Evolutionary conservation across 345 rosid genomes (phyloP).

Genomic region (Gossypium arboreum): DNA sequence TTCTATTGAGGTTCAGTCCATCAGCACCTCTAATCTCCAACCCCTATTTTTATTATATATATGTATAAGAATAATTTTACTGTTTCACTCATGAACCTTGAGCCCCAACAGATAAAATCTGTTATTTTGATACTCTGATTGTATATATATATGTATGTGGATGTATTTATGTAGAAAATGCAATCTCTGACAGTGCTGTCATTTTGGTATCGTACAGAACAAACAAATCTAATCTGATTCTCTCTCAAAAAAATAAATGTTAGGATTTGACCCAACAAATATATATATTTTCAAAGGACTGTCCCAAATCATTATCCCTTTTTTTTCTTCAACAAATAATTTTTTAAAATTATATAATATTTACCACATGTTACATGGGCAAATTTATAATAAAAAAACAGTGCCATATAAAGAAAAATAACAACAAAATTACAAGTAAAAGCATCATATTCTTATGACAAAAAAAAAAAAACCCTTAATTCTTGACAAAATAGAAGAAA

Average conservation of each 20-base stretch:
- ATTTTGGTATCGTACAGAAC: slow-evolving; percentile 12
- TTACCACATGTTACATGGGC: background rate
- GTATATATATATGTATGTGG: background rate
- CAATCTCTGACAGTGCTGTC: slow-evolving; percentile 20
- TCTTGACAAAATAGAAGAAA: background rate
- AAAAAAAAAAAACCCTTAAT: background rate
- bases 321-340: background rate
- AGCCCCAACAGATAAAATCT: background rate
- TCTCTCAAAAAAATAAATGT: background rate
- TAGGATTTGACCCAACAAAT: slow-evolving; percentile 18
- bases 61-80: no score
- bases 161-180: background rate
- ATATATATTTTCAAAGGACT: slow-evolving; percentile 3
- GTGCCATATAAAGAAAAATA: no score
- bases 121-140: background rate
- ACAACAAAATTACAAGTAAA: background rate
- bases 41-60: no score
- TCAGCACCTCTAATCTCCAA: fast-evolving
- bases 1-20: fast-evolving
- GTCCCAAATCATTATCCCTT: background rate
- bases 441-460: background rate
- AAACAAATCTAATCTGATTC: slow-evolving; percentile 12
- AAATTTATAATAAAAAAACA: background rate
- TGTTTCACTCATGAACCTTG: background rate
- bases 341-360: background rate